phyloP scores from a whole-genome alignment of 208 protist genomes.

The Trypanosomatidae sp. region DNA sequence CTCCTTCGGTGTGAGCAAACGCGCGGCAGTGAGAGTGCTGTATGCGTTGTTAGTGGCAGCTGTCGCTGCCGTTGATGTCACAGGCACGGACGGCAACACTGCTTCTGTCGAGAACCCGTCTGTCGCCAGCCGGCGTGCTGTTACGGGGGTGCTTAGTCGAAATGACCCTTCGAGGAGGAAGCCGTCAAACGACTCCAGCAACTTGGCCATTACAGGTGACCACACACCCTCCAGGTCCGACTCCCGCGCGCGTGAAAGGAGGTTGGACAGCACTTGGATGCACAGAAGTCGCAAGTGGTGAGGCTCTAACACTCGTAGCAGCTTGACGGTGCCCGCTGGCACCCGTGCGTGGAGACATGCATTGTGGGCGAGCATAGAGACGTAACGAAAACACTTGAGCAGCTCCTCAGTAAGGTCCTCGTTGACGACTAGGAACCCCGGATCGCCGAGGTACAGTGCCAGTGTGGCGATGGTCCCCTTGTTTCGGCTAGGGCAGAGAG shows the following conservation, averaged over 20 bases:
- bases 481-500: conserved; percentile 28
- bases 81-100: neutral
- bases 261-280: conserved; percentile 41
- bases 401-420: conserved; percentile 65
- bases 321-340: conserved; percentile 20
- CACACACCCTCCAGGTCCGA: conserved; percentile 22
- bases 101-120: neutral
- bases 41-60: neutral
- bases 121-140: neutral
- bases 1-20: conserved; percentile 15
- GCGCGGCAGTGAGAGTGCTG: neutral
- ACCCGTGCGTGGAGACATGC: conserved; percentile 29
- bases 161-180: conserved; percentile 9
- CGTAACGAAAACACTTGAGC: conserved; percentile 60
- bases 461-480: conserved; percentile 26
- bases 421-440: conserved; percentile 31
- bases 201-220: conserved; percentile 20
- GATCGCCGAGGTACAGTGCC: conserved; percentile 27
- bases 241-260: conserved; percentile 27
- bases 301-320: conserved; percentile 44
- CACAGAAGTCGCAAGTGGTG: conserved; percentile 53
- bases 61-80: neutral
- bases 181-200: conserved; percentile 19
- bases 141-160: neutral
- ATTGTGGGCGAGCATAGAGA: conserved; percentile 36